Percentiles rank a stretch among this genome's conserved stretches.
phyloP scores from a whole-genome alignment of 169 alveolate species.

The Eimeria zaria region DNA sequence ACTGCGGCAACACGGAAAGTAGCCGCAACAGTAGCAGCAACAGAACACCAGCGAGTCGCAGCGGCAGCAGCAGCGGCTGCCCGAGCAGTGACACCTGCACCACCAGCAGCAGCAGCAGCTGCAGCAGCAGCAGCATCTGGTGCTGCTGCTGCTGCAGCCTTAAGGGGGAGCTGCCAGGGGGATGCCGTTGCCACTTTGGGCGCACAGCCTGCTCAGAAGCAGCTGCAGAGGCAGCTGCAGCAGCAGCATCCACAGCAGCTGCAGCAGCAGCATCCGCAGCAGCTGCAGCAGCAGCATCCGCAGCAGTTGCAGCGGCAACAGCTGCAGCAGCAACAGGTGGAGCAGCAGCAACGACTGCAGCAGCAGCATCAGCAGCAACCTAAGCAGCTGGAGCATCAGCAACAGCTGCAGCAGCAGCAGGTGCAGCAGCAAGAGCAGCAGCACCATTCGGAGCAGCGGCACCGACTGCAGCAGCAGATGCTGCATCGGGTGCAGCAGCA shows the following conservation, averaged over 20 bases:
- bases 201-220: not conserved
- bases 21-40: not conserved
- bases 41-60: not conserved
- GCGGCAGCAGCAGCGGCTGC: not conserved
- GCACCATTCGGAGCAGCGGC: not conserved
- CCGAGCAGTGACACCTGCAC: too few species aligned
- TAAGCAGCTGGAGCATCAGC: not conserved
- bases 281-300: not conserved
- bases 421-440: not conserved
- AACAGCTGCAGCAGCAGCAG: not conserved
- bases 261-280: slow-evolving; percentile 1
- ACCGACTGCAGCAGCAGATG: not conserved
- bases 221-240: not conserved
- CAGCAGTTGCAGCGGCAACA: not conserved
- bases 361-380: not conserved
- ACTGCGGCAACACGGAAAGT: not conserved
- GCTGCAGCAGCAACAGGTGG: not conserved
- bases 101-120: too few species aligned
- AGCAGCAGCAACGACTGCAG: not conserved
- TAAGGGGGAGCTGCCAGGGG: too few species aligned
- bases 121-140: too few species aligned
- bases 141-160: not conserved
- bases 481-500: not conserved
- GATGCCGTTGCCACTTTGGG: too few species aligned
- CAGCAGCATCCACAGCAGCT: not conserved